A percentile compares a stretch with the other conserved stretches of the same genome.
Evolutionary conservation across 2,329 filamentous ascomycete species (phyloP).

Genomic region (Colletotrichum tofieldiae): DNA sequence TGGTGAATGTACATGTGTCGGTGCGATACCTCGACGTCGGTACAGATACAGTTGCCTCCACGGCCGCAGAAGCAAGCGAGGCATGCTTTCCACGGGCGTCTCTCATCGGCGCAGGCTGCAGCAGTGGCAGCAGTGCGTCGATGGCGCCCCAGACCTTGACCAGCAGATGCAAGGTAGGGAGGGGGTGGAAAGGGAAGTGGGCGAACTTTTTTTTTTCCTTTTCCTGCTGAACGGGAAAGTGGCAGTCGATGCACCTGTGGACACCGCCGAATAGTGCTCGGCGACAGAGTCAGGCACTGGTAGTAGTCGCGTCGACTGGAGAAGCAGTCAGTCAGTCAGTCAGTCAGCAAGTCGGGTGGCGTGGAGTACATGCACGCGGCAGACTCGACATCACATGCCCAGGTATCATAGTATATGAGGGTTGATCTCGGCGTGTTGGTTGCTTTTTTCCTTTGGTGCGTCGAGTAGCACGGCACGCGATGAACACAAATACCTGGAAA

Average conservation of each 20-base stretch:
- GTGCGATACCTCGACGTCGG: background rate
- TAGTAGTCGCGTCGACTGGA: background rate
- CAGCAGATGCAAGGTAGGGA: slow-evolving; percentile 5
- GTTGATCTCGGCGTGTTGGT: background rate
- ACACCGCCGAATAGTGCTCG: slow-evolving; percentile 4
- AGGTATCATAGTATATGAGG: background rate
- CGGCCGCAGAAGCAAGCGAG: slow-evolving; percentile 13
- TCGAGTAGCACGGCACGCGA: background rate
- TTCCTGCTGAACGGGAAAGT: slow-evolving; percentile 2
- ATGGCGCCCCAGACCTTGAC: background rate
- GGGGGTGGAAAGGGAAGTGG: slow-evolving; percentile 27
- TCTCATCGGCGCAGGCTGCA: slow-evolving; percentile 12
- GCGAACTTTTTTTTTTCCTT: background rate
- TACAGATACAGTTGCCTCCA: slow-evolving; percentile 1
- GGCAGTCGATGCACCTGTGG: slow-evolving; percentile 8
- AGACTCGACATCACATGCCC: background rate
- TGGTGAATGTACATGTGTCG: background rate
- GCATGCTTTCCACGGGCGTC: slow-evolving; percentile 19
- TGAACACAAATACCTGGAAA: background rate
- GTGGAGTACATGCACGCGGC: background rate
- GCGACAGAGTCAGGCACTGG: slow-evolving; percentile 8
- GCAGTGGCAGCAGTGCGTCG: background rate
- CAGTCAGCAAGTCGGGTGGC: background rate
- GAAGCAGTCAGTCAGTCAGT: background rate
- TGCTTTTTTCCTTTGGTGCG: no score